These are phyloP conservation scores for Oenanthe javanica DNA, from an alignment of 140 eudicot genomes.

Conservation along the genomic window DNA sequence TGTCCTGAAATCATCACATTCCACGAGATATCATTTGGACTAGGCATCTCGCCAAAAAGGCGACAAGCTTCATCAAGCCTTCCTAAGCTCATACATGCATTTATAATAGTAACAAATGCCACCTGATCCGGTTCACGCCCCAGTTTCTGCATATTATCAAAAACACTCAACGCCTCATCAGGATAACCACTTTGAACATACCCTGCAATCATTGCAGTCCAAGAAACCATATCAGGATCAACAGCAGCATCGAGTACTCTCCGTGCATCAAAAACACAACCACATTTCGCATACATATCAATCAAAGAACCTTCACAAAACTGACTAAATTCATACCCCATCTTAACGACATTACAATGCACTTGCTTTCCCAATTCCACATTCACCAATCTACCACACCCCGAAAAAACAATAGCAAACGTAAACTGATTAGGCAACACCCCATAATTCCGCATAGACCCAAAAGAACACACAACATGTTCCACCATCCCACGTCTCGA, in stretches of 20 bases:
- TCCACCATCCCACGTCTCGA: constrained; percentile 57
- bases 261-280: constrained; percentile 43
- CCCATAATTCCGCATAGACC: constrained; percentile 40
- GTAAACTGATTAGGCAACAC: constrained; percentile 69
- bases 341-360: constrained; percentile 51
- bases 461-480: constrained; percentile 32
- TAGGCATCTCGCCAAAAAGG: constrained; percentile 46
- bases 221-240: constrained; percentile 58
- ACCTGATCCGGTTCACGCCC: constrained; percentile 74
- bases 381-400: constrained; percentile 50
- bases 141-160: constrained; percentile 50
- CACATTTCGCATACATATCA: constrained; percentile 79
- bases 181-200: constrained; percentile 51
- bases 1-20: constrained; percentile 89
- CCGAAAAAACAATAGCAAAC: constrained; percentile 75
- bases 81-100: constrained; percentile 56
- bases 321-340: constrained; percentile 44
- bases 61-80: constrained; percentile 58
- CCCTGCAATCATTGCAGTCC: constrained; percentile 84
- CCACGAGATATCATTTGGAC: constrained; percentile 77
- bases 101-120: constrained; percentile 62
- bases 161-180: constrained; percentile 45
- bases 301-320: constrained; percentile 76
- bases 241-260: constrained; percentile 41
- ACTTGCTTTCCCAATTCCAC: constrained; percentile 48